Percentiles rank a stretch among this genome's conserved stretches.
Conservation (phyloP, 1,284 basidiomycete species). For the Microbotryomycetes sp. region DNA sequence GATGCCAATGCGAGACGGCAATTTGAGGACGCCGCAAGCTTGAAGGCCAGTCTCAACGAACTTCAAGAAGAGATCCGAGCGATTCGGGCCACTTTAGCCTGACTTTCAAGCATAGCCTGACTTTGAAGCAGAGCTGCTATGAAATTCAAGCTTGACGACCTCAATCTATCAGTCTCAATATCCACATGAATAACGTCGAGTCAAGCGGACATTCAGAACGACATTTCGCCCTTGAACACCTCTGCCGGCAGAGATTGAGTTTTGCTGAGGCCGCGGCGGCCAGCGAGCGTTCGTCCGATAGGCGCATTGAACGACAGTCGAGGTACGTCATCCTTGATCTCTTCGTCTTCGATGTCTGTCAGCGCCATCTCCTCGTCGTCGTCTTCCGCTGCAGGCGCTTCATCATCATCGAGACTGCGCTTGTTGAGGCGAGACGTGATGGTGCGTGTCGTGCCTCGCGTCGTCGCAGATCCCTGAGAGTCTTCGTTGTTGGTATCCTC, state of each 20-base stretch:
- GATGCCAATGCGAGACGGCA: constrained; percentile 35
- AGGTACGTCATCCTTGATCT: constrained; percentile 1
- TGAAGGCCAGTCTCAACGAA: constrained; percentile 42
- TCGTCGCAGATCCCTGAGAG: constrained; percentile 6
- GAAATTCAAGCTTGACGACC: not conserved
- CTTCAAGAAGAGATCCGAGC: constrained; percentile 29
- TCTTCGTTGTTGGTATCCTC: not conserved
- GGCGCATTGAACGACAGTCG: not conserved
- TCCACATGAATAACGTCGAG: not conserved
- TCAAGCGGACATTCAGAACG: constrained; percentile 5
- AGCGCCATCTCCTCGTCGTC: constrained; percentile 20
- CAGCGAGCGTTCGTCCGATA: not conserved
- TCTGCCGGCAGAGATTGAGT: constrained; percentile 17
- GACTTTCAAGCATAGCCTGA: not conserved
- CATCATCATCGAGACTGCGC: constrained; percentile 3
- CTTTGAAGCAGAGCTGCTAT: not conserved
- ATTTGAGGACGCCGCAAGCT: constrained; percentile 33
- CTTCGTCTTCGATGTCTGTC: constrained; percentile 29
- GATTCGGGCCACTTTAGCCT: constrained; percentile 2
- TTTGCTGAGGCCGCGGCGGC: constrained; percentile 3
- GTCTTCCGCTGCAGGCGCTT: not conserved
- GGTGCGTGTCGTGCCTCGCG: not conserved
- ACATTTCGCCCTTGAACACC: constrained; percentile 13
- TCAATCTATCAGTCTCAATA: not conserved
- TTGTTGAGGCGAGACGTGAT: constrained; percentile 9